Percentiles rank a stretch among this genome's conserved stretches.
Conservation (phyloP, 2,329 filamentous ascomycete genomes). For the Ascochyta viciae-villosae region DNA sequence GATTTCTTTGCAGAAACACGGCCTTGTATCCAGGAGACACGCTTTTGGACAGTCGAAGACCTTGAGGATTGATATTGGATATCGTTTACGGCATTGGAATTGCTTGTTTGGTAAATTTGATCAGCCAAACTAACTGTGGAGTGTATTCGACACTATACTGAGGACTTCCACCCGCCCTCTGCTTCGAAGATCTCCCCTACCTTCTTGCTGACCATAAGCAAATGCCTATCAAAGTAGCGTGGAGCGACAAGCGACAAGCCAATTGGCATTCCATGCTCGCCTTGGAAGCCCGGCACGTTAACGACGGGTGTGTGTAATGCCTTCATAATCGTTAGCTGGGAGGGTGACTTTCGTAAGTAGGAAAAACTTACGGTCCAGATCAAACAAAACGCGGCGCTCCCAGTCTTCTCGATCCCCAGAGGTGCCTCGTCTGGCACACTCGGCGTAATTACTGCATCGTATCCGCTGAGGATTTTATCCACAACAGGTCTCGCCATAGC, state of each 20-base stretch:
- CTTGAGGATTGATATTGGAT: no score
- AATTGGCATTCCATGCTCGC: constrained; percentile 64
- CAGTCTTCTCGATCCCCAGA: constrained; percentile 60
- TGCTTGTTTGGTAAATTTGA: no score
- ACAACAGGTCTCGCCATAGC: constrained; percentile 62
- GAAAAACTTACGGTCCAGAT: constrained; percentile 55
- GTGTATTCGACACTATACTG: neutral
- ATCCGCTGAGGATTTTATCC: constrained; percentile 60
- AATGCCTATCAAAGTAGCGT: constrained; percentile 38
- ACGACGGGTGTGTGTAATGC: constrained; percentile 66
- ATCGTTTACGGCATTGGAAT: no score
- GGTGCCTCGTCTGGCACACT: constrained; percentile 68
- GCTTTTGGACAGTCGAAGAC: no score
- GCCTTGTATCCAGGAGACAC: no score
- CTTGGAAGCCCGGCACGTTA: constrained; percentile 69
- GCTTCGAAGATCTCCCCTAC: constrained; percentile 40
- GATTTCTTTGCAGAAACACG: no score
- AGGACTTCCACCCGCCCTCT: constrained; percentile 38
- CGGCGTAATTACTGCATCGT: constrained; percentile 64
- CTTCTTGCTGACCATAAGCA: constrained; percentile 37
- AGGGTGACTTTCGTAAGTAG: accelerated
- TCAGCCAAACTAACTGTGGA: no score
- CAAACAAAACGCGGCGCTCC: constrained; percentile 60
- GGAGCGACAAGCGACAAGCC: constrained; percentile 62
- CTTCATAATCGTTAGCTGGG: constrained; percentile 11